phyloP scores from a whole-genome alignment of 2,329 filamentous ascomycete genomes.

The Pseudopithomyces maydicus region DNA sequence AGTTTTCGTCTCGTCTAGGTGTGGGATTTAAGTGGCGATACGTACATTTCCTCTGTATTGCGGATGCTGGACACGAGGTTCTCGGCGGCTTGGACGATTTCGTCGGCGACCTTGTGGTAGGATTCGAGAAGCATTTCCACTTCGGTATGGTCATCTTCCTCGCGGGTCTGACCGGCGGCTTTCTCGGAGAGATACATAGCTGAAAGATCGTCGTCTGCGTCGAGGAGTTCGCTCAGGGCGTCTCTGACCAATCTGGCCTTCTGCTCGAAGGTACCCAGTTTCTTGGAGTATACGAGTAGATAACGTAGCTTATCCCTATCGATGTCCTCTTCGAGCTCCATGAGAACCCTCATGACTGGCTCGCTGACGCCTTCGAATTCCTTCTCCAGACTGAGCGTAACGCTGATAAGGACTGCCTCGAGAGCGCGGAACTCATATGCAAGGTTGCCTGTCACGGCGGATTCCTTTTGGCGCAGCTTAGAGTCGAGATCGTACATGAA shows the following conservation, averaged over 20 bases:
- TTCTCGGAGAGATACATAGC: constrained; percentile 97
- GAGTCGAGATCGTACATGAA: constrained; percentile 98
- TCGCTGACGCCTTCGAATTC: constrained; percentile 95
- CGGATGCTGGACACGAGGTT: constrained; percentile 93
- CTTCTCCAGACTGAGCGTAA: constrained; percentile 87
- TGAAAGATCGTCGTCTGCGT: constrained; percentile 93
- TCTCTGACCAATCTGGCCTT: constrained; percentile 93
- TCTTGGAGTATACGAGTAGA: constrained; percentile 91
- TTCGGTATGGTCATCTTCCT: constrained; percentile 89
- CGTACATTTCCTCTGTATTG: constrained; percentile 97
- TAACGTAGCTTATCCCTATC: constrained; percentile 91
- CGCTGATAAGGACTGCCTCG: constrained; percentile 92
- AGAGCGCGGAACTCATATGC: constrained; percentile 96
- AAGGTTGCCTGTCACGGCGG: constrained; percentile 58
- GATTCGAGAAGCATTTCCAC: constrained; percentile 96
- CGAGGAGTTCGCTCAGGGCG: constrained; percentile 91
- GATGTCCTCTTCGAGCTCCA: constrained; percentile 94
- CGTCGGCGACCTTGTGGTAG: constrained; percentile 96
- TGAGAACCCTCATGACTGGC: constrained; percentile 84
- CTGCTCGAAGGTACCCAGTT: constrained; percentile 95
- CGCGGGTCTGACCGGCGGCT: constrained; percentile 70
- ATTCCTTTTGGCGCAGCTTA: constrained; percentile 81
- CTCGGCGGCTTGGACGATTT: constrained; percentile 93
- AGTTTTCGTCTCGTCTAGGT: too few relatives aligned
- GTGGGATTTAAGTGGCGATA: constrained; percentile 20